Evolutionary conservation across 331 rosid species (phyloP).

Genomic region (Acacia pycnantha): DNA sequence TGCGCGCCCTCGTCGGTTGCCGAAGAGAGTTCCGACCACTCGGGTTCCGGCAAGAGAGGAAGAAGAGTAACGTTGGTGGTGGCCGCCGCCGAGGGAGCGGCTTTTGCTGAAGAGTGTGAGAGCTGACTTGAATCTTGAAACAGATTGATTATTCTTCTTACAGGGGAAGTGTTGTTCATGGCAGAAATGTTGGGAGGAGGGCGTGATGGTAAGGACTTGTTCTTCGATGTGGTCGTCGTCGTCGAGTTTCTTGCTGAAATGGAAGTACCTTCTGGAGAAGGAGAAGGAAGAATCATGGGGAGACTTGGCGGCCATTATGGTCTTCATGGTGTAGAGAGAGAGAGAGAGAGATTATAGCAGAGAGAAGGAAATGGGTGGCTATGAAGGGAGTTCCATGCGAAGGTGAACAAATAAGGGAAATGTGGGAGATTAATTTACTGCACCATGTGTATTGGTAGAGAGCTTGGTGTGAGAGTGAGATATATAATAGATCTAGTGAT

Average conservation of each 20-base stretch:
- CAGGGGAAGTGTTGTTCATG: slow-evolving; percentile 16
- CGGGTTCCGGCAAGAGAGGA: slow-evolving; percentile 35
- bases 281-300: slow-evolving; percentile 84
- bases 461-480: neutral
- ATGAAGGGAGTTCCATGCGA: neutral
- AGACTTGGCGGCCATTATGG: slow-evolving; percentile 72
- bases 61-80: neutral
- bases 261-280: slow-evolving; percentile 83
- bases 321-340: slow-evolving; percentile 45
- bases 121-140: slow-evolving; percentile 62
- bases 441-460: neutral
- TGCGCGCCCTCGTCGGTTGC: slow-evolving; percentile 73
- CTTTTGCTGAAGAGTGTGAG: slow-evolving; percentile 35
- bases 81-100: slow-evolving; percentile 2
- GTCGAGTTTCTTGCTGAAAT: slow-evolving; percentile 64
- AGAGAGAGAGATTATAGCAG: neutral
- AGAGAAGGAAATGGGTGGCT: neutral
- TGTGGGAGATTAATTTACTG: slow-evolving; percentile 23
- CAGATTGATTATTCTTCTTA: slow-evolving; percentile 25
- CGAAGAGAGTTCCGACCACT: slow-evolving; percentile 77
- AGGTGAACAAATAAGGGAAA: neutral
- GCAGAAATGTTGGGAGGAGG: slow-evolving; percentile 54
- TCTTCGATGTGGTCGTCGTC: slow-evolving; percentile 40
- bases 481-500: neutral
- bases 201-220: slow-evolving; percentile 36